phyloP scores from a whole-genome alignment of 257 asterid genomes.

The Solanum chaucha region DNA sequence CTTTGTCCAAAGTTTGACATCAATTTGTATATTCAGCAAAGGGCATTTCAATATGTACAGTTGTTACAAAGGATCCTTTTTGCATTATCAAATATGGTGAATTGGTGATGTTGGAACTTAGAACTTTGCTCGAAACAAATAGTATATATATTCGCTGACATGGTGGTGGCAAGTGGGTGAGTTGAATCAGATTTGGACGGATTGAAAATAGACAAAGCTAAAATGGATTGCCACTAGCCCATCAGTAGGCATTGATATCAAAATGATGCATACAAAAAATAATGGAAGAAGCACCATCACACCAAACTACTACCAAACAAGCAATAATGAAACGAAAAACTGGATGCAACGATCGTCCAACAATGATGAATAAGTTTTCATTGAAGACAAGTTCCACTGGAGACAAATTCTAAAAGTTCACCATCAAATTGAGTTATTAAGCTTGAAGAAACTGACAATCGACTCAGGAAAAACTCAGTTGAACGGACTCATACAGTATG shows the following conservation, averaged over 20 bases:
- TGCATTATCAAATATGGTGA: background rate
- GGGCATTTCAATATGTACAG: background rate
- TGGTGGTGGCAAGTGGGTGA: background rate
- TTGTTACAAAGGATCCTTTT: background rate
- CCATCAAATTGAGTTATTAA: background rate
- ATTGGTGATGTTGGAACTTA: background rate
- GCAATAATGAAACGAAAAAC: background rate
- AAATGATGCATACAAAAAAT: background rate
- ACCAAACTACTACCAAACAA: background rate
- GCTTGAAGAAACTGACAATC: background rate
- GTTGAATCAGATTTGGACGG: background rate
- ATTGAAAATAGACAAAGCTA: background rate
- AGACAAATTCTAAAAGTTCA: background rate
- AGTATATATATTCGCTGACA: background rate
- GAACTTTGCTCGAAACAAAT: background rate
- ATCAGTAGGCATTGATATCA: background rate
- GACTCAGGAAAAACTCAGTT: background rate
- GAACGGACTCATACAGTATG: background rate
- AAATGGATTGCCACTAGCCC: background rate
- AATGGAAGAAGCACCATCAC: background rate
- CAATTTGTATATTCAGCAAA: background rate
- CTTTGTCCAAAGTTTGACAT: background rate
- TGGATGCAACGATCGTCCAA: background rate
- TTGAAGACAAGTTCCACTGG: background rate
- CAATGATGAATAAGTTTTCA: background rate